Conservation (phyloP, 1,284 basidiomycete genomes). For the Microbotryum saponariae region DNA sequence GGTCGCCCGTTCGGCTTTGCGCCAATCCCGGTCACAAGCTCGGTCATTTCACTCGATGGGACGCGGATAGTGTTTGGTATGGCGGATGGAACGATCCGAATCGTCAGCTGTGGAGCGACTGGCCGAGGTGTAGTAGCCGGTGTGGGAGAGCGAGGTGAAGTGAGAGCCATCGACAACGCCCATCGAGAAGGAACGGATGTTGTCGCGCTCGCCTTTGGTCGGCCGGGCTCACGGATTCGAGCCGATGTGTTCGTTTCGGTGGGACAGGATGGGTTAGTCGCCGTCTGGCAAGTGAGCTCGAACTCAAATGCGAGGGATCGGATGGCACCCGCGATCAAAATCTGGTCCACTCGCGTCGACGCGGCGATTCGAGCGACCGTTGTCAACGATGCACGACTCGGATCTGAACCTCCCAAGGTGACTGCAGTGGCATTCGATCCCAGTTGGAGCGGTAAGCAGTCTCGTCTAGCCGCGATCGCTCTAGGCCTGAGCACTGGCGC, state of each 20-base stretch:
- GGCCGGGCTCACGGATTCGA: conserved; percentile 4
- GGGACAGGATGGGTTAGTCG: conserved; percentile 23
- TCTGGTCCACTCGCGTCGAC: conserved; percentile 18
- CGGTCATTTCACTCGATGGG: conserved; percentile 24
- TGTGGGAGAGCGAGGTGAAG: conserved; percentile 8
- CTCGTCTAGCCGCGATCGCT: conserved; percentile 14
- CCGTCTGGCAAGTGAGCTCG: conserved; percentile 21
- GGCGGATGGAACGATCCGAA: conserved; percentile 27
- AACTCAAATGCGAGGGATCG: conserved; percentile 1
- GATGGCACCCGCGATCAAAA: conserved; percentile 7
- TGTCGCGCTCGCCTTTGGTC: conserved; percentile 6
- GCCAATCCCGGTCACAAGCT: conserved; percentile 11
- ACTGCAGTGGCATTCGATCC: conserved; percentile 20
- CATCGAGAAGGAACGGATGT: conserved; percentile 15
- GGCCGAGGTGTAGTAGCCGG: background rate
- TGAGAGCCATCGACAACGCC: background rate
- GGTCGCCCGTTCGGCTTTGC: conserved; percentile 17
- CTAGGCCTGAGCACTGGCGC: conserved; percentile 27
- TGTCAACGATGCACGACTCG: background rate
- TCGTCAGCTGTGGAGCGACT: conserved; percentile 1
- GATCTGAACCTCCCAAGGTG: background rate
- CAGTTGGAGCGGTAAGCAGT: conserved; percentile 16
- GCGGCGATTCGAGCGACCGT: background rate
- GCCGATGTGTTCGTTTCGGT: conserved; percentile 19
- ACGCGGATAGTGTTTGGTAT: conserved; percentile 31